phyloP scores from a whole-genome alignment of 306 rosid species.

The Crotalaria pallida region DNA sequence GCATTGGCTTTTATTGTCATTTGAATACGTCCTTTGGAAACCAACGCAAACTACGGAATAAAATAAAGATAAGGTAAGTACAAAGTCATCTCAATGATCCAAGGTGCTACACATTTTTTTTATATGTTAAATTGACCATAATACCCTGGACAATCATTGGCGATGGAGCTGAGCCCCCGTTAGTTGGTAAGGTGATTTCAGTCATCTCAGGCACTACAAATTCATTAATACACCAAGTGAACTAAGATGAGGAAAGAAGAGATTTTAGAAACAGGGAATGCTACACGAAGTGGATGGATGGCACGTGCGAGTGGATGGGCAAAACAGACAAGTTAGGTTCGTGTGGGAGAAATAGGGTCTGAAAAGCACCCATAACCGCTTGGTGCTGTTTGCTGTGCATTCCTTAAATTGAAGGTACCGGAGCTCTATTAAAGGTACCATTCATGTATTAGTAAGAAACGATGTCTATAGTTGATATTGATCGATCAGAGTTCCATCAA shows the following conservation, averaged over 20 bases:
- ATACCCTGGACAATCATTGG: constrained; percentile 40
- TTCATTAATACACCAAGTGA: constrained; percentile 36
- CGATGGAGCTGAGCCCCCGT: not conserved
- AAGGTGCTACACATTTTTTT: constrained; percentile 45
- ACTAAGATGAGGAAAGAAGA: constrained; percentile 19
- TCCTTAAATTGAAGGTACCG: too few relatives aligned
- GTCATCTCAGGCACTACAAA: not conserved
- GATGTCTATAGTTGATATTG: not conserved
- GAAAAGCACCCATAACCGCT: constrained; percentile 53
- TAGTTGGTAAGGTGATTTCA: constrained; percentile 36
- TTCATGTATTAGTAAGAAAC: too few relatives aligned
- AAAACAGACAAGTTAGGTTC: constrained; percentile 39
- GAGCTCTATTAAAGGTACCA: too few relatives aligned
- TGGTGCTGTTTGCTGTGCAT: not conserved
- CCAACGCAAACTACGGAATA: constrained; percentile 74
- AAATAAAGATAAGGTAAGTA: constrained; percentile 66
- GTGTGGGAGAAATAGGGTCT: constrained; percentile 25
- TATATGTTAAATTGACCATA: constrained; percentile 26
- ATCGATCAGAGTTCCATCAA: too few relatives aligned
- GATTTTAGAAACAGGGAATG: constrained; percentile 22
- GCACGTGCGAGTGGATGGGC: constrained; percentile 50
- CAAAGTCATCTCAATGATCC: constrained; percentile 68
- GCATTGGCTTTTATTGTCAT: constrained; percentile 45
- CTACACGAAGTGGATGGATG: constrained; percentile 27
- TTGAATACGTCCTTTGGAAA: constrained; percentile 43